Percentiles rank a stretch among this genome's conserved stretches.
phyloP scores from a whole-genome alignment of 768 basidiomycete species.

The Boletus subparvulus region DNA sequence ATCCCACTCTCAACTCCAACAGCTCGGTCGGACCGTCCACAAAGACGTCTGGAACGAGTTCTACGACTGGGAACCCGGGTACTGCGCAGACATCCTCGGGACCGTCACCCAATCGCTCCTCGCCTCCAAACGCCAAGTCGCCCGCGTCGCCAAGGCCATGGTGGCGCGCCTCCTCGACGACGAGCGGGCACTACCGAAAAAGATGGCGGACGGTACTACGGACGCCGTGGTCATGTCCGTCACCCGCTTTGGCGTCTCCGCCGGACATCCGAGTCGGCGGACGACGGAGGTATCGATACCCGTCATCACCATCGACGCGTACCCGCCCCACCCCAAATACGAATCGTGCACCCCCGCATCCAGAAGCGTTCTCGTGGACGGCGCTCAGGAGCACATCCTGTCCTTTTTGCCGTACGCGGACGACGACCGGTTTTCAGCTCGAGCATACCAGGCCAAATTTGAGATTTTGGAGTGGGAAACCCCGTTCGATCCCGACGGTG shows the following conservation, averaged over 20 bases:
- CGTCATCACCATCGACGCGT: conserved; percentile 13
- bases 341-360: conserved; percentile 47
- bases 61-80: conserved; percentile 43
- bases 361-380: conserved; percentile 27
- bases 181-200: background rate
- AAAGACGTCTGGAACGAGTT: conserved; percentile 44
- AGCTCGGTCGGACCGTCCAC: conserved; percentile 34
- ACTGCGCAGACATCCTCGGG: conserved; percentile 30
- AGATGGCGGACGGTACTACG: background rate
- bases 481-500: conserved; percentile 51
- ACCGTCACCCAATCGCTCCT: conserved; percentile 10
- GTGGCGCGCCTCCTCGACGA: conserved; percentile 5
- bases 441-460: conserved; percentile 31
- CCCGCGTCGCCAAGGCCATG: conserved; percentile 12
- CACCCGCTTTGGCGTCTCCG: conserved; percentile 4
- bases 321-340: conserved; percentile 36
- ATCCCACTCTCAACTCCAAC: conserved; percentile 13
- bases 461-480: conserved; percentile 36
- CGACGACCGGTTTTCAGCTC: conserved; percentile 38
- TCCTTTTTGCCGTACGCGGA: conserved; percentile 50
- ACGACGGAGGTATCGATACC: conserved; percentile 11
- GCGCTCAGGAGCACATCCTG: background rate
- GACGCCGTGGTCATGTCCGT: conserved; percentile 4
- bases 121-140: conserved; percentile 9
- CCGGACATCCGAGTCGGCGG: background rate